Conservation (phyloP, 2,329 filamentous ascomycete species). For the Neurospora crassa region DNA sequence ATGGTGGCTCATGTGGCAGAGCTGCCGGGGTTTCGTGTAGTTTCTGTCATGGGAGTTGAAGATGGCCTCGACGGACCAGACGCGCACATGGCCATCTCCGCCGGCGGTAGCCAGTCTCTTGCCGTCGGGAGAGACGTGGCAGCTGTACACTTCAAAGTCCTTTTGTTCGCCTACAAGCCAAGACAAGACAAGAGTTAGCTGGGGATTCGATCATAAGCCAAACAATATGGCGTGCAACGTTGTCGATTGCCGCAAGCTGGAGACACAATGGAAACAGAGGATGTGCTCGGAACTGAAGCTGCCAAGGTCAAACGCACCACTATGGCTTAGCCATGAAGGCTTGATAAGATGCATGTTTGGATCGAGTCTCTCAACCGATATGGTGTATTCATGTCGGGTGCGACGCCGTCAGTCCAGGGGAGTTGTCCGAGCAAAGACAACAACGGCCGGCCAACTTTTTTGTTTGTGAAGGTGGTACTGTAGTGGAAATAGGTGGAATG, state of each 20-base stretch:
- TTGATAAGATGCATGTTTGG: slow-evolving; percentile 74
- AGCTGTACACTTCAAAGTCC: slow-evolving; percentile 97
- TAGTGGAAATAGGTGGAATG: neutral
- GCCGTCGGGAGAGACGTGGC: slow-evolving; percentile 92
- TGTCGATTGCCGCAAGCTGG: neutral
- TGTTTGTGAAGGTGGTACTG: neutral
- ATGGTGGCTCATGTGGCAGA: slow-evolving; percentile 97
- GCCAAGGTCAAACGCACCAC: slow-evolving; percentile 45
- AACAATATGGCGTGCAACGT: neutral
- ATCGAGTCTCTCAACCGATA: slow-evolving; percentile 14
- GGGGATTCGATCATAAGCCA: neutral
- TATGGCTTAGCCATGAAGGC: slow-evolving; percentile 92
- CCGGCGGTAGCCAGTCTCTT: slow-evolving; percentile 86
- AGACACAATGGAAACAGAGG: neutral
- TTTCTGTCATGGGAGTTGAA: slow-evolving; percentile 65
- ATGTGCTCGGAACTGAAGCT: neutral
- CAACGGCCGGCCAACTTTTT: slow-evolving; percentile 4
- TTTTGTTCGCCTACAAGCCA: slow-evolving; percentile 70
- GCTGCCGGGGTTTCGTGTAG: slow-evolving; percentile 75
- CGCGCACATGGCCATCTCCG: slow-evolving; percentile 92
- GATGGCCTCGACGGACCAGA: slow-evolving; percentile 96
- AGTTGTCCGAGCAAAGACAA: neutral
- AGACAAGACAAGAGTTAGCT: slow-evolving; percentile 9
- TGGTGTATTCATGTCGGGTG: slow-evolving; percentile 16
- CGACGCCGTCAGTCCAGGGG: neutral